Evolutionary conservation across 352 stramenopile species (phyloP).

Genomic region (Plasmopara halstedii): DNA sequence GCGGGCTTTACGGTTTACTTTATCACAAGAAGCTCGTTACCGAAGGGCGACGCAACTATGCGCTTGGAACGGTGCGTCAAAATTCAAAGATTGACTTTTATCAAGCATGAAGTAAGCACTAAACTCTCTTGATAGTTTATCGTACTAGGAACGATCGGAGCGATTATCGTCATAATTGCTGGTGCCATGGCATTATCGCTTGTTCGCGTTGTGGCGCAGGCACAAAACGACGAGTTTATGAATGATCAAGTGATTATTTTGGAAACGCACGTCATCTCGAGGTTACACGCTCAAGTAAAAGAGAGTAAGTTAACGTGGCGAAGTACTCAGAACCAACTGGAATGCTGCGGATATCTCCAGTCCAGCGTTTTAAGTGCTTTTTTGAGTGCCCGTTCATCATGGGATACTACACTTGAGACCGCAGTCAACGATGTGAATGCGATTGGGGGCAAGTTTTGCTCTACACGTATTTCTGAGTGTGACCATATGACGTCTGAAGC

Average conservation of each 20-base stretch:
- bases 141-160: slow-evolving; percentile 28
- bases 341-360: slow-evolving; percentile 50
- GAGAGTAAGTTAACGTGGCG: slow-evolving; percentile 28
- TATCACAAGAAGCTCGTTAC: slow-evolving; percentile 46
- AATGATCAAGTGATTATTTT: slow-evolving; percentile 28
- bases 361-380: slow-evolving; percentile 11
- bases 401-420: slow-evolving; percentile 25
- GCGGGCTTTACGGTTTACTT: slow-evolving; percentile 45
- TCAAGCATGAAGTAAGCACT: not conserved
- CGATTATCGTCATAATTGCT: slow-evolving; percentile 38
- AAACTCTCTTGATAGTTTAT: slow-evolving; percentile 30
- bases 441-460: slow-evolving; percentile 34
- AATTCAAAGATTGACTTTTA: not conserved
- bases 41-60: slow-evolving; percentile 45
- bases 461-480: slow-evolving; percentile 8
- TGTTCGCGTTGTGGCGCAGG: slow-evolving; percentile 24
- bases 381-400: slow-evolving; percentile 14
- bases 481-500: slow-evolving; percentile 15
- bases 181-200: slow-evolving; percentile 43
- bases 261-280: slow-evolving; percentile 39
- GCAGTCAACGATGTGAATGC: slow-evolving; percentile 33
- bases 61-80: slow-evolving; percentile 43
- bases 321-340: slow-evolving; percentile 35
- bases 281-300: slow-evolving; percentile 26
- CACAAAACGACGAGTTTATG: slow-evolving; percentile 27